A percentile compares a stretch with the other conserved stretches of the same genome.
These are phyloP conservation scores for Mycena crocata DNA, from an alignment of 768 basidiomycete genomes.

Conservation along the genomic window DNA sequence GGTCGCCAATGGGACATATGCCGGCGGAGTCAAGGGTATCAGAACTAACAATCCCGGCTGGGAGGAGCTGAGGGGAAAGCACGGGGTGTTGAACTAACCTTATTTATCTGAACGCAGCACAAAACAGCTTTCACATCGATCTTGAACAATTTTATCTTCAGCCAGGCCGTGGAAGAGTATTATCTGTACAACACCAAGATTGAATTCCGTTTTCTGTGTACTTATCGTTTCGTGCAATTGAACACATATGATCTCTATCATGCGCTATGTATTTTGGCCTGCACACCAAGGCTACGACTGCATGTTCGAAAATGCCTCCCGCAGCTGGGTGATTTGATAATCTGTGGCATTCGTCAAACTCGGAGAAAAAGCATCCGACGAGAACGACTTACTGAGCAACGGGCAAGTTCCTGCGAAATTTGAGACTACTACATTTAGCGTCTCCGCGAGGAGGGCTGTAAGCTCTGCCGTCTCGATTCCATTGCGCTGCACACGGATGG, in stretches of 20 bases:
- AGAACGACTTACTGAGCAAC: slow-evolving; percentile 8
- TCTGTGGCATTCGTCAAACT: neutral
- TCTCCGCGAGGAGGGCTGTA: neutral
- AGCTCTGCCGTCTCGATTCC: neutral
- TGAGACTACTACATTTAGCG: neutral
- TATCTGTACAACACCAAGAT: too few species aligned
- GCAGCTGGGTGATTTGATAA: slow-evolving; percentile 17
- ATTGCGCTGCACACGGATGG: neutral
- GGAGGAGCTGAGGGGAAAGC: slow-evolving; percentile 24
- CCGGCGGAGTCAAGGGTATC: slow-evolving; percentile 11
- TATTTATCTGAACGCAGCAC: too few species aligned
- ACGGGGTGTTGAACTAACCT: slow-evolving; percentile 18
- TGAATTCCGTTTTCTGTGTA: too few species aligned
- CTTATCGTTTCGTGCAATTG: too few species aligned
- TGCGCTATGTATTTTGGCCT: too few species aligned
- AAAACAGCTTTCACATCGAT: too few species aligned
- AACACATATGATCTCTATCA: too few species aligned
- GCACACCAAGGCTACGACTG: neutral
- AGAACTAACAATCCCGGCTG: slow-evolving; percentile 22
- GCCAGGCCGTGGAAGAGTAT: too few species aligned
- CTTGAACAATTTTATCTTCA: too few species aligned
- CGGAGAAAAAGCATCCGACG: neutral
- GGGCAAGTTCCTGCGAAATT: neutral
- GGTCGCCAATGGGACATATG: slow-evolving; percentile 26
- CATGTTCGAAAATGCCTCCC: slow-evolving; percentile 3